A percentile compares a stretch with the other conserved stretches of the same genome.
phyloP scores from a whole-genome alignment of 345 rosid species.

The Brassica carinata region DNA sequence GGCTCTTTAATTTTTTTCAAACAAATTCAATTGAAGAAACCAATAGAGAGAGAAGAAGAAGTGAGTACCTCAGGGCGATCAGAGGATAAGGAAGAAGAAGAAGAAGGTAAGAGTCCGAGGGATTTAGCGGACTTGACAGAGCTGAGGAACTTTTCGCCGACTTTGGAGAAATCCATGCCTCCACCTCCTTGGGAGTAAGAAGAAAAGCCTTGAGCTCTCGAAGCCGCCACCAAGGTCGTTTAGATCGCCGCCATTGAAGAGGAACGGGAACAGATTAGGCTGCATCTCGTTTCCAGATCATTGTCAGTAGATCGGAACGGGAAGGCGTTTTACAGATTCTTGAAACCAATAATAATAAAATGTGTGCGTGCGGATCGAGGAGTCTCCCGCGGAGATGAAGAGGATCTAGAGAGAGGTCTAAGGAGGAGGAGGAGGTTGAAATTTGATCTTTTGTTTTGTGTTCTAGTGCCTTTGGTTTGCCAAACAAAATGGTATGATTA shows the following conservation, averaged over 20 bases:
- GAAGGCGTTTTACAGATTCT: neutral
- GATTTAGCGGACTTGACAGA: slow-evolving; percentile 95
- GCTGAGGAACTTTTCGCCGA: slow-evolving; percentile 88
- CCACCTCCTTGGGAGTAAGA: slow-evolving; percentile 57
- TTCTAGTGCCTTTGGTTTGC: no score
- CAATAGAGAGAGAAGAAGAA: no score
- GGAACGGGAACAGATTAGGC: slow-evolving; percentile 70
- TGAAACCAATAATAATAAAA: neutral
- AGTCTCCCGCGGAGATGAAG: neutral
- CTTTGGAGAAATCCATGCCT: slow-evolving; percentile 85
- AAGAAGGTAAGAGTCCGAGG: slow-evolving; percentile 72
- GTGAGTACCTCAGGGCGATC: slow-evolving; percentile 84
- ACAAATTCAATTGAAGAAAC: neutral
- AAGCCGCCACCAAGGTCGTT: slow-evolving; percentile 57
- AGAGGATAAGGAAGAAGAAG: slow-evolving; percentile 41
- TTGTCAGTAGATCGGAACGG: neutral
- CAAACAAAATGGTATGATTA: no score
- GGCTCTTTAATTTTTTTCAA: neutral
- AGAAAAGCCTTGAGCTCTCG: slow-evolving; percentile 81
- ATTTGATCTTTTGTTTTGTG: no score
- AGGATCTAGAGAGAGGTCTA: neutral
- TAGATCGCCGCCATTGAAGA: slow-evolving; percentile 62
- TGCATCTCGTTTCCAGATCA: slow-evolving; percentile 63
- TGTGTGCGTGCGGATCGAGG: neutral
- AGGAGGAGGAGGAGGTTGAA: no score